Evolutionary conservation across 257 asterid species (phyloP).

Genomic region (Solanum ahanhuiri): DNA sequence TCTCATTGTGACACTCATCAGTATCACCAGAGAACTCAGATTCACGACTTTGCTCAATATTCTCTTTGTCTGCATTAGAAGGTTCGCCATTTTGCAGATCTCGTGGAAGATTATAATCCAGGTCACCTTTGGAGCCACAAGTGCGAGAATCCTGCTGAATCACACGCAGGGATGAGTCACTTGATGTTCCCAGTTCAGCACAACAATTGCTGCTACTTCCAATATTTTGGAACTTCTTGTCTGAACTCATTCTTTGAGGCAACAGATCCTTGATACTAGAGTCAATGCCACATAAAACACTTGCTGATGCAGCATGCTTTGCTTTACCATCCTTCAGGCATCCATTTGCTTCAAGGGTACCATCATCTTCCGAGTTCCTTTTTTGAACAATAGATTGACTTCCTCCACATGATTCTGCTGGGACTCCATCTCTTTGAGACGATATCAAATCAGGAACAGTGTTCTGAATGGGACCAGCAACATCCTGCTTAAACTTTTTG

Average conservation of each 20-base stretch:
- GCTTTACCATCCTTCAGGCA: constrained; percentile 3
- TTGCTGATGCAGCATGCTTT: constrained; percentile 7
- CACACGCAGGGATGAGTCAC: not conserved
- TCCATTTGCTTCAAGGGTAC: constrained; percentile 1
- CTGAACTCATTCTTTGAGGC: constrained; percentile 13
- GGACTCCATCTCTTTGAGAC: constrained; percentile 10
- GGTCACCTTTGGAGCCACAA: constrained; percentile 4
- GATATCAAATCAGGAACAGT: constrained; percentile 1
- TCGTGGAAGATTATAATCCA: not conserved
- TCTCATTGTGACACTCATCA: constrained; percentile 36
- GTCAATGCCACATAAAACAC: constrained; percentile 1
- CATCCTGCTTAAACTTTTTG: constrained; percentile 32
- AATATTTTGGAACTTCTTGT: constrained; percentile 15
- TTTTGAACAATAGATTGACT: not conserved
- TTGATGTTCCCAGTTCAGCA: constrained; percentile 5
- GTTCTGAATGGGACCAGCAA: not conserved
- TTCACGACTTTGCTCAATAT: constrained; percentile 2
- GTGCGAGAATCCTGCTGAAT: not conserved
- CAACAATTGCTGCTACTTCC: constrained; percentile 10
- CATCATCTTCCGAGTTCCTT: constrained; percentile 4
- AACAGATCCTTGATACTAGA: constrained; percentile 12
- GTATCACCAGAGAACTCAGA: constrained; percentile 20
- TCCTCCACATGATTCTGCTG: not conserved
- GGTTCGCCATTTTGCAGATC: constrained; percentile 4
- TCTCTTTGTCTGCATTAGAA: constrained; percentile 11